Percentiles rank a stretch among this genome's conserved stretches.
These are phyloP conservation scores for Emmonsia crescens DNA, from an alignment of 2,329 filamentous ascomycete genomes.

Conservation along the genomic window DNA sequence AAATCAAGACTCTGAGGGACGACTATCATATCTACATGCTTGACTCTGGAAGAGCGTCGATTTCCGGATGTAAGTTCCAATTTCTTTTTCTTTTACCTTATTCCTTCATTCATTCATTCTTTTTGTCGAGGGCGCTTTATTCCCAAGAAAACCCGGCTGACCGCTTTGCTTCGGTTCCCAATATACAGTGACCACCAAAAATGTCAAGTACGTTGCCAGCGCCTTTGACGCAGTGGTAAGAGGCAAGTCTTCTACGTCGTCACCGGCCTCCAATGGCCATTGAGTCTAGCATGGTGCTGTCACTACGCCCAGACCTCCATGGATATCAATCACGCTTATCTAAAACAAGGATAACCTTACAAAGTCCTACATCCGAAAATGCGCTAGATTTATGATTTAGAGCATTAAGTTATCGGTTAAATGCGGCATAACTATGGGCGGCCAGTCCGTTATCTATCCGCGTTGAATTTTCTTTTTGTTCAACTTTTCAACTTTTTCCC, in stretches of 20 bases:
- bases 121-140: too few species aligned
- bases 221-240: slow-evolving; percentile 14
- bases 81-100: not conserved
- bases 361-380: not conserved
- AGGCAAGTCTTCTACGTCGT: not conserved
- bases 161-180: not conserved
- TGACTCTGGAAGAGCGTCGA: slow-evolving; percentile 18
- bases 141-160: not conserved
- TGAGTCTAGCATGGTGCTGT: not conserved
- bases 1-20: slow-evolving; percentile 13
- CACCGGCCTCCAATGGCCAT: not conserved
- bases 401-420: not conserved
- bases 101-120: not conserved
- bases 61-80: slow-evolving; percentile 16
- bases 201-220: slow-evolving; percentile 16
- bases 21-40: slow-evolving; percentile 21
- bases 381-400: too few species aligned
- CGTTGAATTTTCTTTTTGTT: not conserved
- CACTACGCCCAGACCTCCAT: not conserved
- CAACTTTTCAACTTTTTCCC: not conserved
- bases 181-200: slow-evolving; percentile 13
- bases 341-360: not conserved
- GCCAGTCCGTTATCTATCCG: not conserved
- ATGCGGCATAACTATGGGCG: not conserved
- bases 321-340: not conserved